These are phyloP conservation scores for Huntiella bhutanensis DNA, from an alignment of 2,329 filamentous ascomycete genomes.

Conservation along the genomic window DNA sequence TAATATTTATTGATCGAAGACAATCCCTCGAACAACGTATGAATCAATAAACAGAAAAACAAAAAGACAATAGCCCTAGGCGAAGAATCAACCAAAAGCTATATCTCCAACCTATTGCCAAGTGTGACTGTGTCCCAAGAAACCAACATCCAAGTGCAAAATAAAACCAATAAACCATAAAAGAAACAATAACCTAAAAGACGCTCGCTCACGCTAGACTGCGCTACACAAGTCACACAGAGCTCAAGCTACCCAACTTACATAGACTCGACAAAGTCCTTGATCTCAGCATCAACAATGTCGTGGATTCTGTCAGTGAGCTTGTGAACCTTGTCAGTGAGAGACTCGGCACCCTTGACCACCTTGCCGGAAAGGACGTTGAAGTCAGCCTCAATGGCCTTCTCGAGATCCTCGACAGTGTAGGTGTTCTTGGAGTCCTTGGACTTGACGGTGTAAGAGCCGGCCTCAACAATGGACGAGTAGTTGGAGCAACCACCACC, in stretches of 20 bases:
- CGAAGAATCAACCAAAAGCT: neutral
- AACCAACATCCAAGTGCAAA: neutral
- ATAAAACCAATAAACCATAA: neutral
- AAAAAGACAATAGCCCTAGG: neutral
- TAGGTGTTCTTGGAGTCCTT: slow-evolving; percentile 17
- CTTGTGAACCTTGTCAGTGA: slow-evolving; percentile 39
- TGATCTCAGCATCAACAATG: slow-evolving; percentile 40
- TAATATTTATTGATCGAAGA: too few species aligned
- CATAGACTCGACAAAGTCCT: slow-evolving; percentile 25
- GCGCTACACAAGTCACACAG: too few species aligned
- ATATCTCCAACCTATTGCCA: neutral
- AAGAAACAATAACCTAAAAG: neutral
- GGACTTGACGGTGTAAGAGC: slow-evolving; percentile 45
- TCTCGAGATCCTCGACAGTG: slow-evolving; percentile 40
- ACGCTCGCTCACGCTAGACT: too few species aligned
- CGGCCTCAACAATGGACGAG: slow-evolving; percentile 56
- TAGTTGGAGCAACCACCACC: slow-evolving; percentile 90
- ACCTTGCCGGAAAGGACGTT: slow-evolving; percentile 38
- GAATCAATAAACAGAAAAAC: neutral
- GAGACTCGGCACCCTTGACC: slow-evolving; percentile 31
- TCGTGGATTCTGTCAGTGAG: slow-evolving; percentile 44
- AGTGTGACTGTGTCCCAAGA: neutral
- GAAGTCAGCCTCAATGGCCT: slow-evolving; percentile 41
- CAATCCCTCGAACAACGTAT: neutral
- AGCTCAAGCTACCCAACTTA: neutral